Evolutionary conservation across 2,329 filamentous ascomycete species (phyloP).

Genomic region (Aspergillus pseudotamarii): DNA sequence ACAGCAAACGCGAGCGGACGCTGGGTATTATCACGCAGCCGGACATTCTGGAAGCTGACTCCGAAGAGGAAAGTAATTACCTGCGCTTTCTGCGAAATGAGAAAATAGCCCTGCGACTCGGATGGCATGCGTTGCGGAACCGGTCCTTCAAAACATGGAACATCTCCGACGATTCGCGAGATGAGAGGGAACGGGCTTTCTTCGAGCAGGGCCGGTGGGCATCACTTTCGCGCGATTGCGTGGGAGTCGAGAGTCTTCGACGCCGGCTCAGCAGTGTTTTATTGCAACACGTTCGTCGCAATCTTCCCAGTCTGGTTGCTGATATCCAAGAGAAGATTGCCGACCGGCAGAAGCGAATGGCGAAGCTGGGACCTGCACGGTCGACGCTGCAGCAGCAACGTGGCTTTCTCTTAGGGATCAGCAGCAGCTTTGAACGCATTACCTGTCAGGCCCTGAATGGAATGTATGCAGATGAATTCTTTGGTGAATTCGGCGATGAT

Average conservation of each 20-base stretch:
- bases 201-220: constrained; percentile 35
- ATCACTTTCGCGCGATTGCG: constrained; percentile 23
- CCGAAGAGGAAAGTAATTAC: constrained; percentile 39
- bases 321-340: constrained; percentile 38
- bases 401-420: constrained; percentile 38
- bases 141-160: constrained; percentile 40
- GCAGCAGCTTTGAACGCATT: constrained; percentile 42
- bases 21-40: constrained; percentile 54
- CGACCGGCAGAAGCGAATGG: constrained; percentile 32
- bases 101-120: constrained; percentile 45
- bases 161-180: constrained; percentile 28
- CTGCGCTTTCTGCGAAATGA: constrained; percentile 45
- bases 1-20: constrained; percentile 34
- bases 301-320: constrained; percentile 41
- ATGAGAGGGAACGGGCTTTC: constrained; percentile 36
- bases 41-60: constrained; percentile 41
- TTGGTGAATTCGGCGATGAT: constrained; percentile 27
- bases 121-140: constrained; percentile 56
- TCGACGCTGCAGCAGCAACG: constrained; percentile 27
- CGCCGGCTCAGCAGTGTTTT: constrained; percentile 43
- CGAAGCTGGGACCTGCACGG: constrained; percentile 29
- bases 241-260: constrained; percentile 41
- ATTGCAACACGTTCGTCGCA: constrained; percentile 28
- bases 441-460: constrained; percentile 45
- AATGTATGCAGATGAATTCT: constrained; percentile 46